Conservation (phyloP, 139 green algal species). For the Tetradesmus obliquus region DNA sequence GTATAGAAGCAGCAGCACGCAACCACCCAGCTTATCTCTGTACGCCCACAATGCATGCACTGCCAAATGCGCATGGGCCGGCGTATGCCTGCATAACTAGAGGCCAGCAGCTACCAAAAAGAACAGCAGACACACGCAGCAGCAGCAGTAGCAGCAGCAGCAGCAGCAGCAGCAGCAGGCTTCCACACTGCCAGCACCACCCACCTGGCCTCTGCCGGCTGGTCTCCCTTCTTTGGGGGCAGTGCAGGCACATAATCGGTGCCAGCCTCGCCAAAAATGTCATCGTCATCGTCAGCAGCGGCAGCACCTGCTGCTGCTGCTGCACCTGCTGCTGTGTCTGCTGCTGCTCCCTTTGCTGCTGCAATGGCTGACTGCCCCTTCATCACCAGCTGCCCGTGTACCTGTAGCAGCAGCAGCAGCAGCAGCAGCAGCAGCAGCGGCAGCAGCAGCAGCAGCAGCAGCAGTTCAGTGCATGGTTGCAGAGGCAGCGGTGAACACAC, state of each 20-base stretch:
- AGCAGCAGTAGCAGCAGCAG: not conserved
- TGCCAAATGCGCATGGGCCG: no score
- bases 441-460: not conserved
- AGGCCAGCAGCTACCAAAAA: no score
- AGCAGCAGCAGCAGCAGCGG: not conserved
- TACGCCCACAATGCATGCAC: no score
- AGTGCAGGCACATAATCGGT: slow-evolving; percentile 85
- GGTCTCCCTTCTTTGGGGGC: slow-evolving; percentile 55
- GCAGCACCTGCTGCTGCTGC: slow-evolving; percentile 4
- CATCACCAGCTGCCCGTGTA: slow-evolving; percentile 44
- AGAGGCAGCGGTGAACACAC: no score
- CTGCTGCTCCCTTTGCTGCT: slow-evolving; percentile 9
- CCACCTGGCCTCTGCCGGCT: not conserved
- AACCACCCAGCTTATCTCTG: no score
- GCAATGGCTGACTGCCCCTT: slow-evolving; percentile 39
- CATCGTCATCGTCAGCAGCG: slow-evolving; percentile 75
- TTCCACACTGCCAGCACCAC: not conserved
- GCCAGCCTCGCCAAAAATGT: slow-evolving; percentile 95
- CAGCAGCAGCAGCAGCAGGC: not conserved
- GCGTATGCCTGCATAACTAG: no score
- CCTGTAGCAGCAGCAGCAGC: slow-evolving; percentile 30
- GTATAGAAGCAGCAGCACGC: no score
- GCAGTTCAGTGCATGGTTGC: not conserved
- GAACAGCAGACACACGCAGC: not conserved
- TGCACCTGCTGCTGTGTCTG: not conserved